Conservation (phyloP, 441 rosid species). For the Cnidoscolus chayamansa region DNA sequence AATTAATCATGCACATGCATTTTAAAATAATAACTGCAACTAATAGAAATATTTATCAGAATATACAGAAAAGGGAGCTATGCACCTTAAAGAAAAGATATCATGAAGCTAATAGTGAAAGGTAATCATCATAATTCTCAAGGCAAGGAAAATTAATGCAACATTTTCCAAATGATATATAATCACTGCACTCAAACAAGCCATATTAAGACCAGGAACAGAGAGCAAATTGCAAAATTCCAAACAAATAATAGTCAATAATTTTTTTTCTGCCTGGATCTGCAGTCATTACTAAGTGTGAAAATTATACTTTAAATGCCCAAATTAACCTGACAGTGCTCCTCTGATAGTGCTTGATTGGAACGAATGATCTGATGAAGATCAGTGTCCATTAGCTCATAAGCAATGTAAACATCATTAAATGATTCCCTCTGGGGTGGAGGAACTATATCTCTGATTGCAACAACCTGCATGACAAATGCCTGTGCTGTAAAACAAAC, state of each 20-base stretch:
- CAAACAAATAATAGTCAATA: neutral
- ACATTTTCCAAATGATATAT: neutral
- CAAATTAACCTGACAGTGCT: constrained; percentile 65
- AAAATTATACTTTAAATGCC: neutral
- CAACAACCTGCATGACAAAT: constrained; percentile 57
- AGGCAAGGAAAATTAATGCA: neutral
- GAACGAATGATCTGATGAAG: constrained; percentile 59
- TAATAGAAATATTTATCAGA: neutral
- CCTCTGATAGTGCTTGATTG: constrained; percentile 49
- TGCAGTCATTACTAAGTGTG: neutral
- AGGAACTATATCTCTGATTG: constrained; percentile 77
- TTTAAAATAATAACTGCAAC: neutral
- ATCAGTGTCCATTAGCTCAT: constrained; percentile 76
- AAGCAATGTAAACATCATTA: constrained; percentile 84
- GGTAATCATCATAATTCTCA: neutral
- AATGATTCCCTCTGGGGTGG: constrained; percentile 66
- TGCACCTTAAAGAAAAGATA: neutral
- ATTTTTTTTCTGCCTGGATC: neutral
- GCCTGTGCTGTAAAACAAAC: constrained; percentile 8
- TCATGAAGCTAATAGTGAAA: neutral
- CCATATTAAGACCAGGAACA: neutral
- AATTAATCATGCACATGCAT: neutral
- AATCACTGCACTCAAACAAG: neutral
- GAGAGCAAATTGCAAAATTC: neutral
- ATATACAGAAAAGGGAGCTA: neutral